Percentiles rank a stretch among this genome's conserved stretches.
These are phyloP conservation scores for Vitis cinerea DNA, from an alignment of 164 flowering plant species.

Conservation along the genomic window DNA sequence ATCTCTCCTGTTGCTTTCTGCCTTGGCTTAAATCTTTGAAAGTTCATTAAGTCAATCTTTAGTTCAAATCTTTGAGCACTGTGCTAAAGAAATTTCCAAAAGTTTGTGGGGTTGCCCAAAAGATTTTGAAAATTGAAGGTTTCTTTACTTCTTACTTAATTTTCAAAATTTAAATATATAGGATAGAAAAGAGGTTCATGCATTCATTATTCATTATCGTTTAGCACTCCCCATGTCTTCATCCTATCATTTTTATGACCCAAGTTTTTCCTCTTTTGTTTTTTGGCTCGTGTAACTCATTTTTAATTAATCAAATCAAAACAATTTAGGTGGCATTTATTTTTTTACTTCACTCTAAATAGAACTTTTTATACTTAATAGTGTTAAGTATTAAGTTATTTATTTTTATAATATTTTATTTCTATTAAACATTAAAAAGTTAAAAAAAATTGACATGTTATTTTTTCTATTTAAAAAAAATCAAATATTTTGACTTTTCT, in stretches of 20 bases:
- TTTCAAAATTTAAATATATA: not conserved
- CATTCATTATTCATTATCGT: not conserved
- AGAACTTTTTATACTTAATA: too few relatives aligned
- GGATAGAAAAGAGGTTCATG: not conserved
- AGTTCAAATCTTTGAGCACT: not conserved
- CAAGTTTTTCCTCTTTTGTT: not conserved
- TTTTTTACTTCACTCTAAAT: too few relatives aligned
- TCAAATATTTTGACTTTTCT: too few relatives aligned
- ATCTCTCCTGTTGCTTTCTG: too few relatives aligned
- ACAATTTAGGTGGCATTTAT: not conserved
- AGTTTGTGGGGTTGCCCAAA: not conserved
- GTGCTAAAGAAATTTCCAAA: not conserved
- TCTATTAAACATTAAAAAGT: too few relatives aligned
- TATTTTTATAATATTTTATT: too few relatives aligned
- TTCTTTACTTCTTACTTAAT: not conserved
- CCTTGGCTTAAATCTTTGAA: not conserved
- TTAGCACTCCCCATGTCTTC: not conserved
- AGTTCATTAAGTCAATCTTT: not conserved
- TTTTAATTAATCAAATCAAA: not conserved
- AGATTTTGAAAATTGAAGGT: not conserved
- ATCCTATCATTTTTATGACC: not conserved
- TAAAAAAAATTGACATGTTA: too few relatives aligned
- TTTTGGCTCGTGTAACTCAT: not conserved
- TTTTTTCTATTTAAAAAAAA: too few relatives aligned
- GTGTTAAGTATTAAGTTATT: too few relatives aligned